A percentile compares a stretch with the other conserved stretches of the same genome.
These are phyloP conservation scores for Sindora glabra DNA, from an alignment of 306 rosid genomes.

Conservation along the genomic window DNA sequence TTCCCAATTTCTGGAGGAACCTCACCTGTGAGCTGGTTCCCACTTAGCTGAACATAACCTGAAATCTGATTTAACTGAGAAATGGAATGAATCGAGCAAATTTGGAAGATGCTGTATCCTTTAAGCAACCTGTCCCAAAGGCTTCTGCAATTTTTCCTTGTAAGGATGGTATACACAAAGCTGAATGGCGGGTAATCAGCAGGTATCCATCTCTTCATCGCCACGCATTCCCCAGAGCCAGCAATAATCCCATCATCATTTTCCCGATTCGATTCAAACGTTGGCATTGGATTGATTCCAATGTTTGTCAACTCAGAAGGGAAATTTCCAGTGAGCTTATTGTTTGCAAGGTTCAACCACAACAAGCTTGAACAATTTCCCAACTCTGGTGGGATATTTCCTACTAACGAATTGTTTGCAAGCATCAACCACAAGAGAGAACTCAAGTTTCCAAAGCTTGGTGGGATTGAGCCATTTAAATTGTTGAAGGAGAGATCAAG, in stretches of 20 bases:
- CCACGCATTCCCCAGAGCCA: slow-evolving; percentile 84
- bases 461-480: slow-evolving; percentile 65
- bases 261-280: slow-evolving; percentile 46
- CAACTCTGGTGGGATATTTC: slow-evolving; percentile 62
- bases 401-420: slow-evolving; percentile 59
- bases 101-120: slow-evolving; percentile 59
- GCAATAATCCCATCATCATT: slow-evolving; percentile 21
- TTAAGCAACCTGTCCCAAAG: slow-evolving; percentile 75
- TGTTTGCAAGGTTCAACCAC: slow-evolving; percentile 90
- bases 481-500: slow-evolving; percentile 70
- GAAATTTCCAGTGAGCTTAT: slow-evolving; percentile 54
- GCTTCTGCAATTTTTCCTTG: slow-evolving; percentile 73
- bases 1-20: slow-evolving; percentile 59
- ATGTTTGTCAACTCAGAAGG: slow-evolving; percentile 61
- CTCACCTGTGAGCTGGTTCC: slow-evolving; percentile 63
- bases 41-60: slow-evolving; percentile 77
- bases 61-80: slow-evolving; percentile 42
- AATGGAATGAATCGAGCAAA: slow-evolving; percentile 44
- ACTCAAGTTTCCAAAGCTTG: slow-evolving; percentile 62
- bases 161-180: slow-evolving; percentile 60
- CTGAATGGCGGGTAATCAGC: slow-evolving; percentile 95
- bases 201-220: slow-evolving; percentile 95
- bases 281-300: slow-evolving; percentile 46
- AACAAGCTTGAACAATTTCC: slow-evolving; percentile 78
- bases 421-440: slow-evolving; percentile 94